These are phyloP conservation scores for Inga laurina DNA, from an alignment of 306 rosid genomes.

Conservation along the genomic window DNA sequence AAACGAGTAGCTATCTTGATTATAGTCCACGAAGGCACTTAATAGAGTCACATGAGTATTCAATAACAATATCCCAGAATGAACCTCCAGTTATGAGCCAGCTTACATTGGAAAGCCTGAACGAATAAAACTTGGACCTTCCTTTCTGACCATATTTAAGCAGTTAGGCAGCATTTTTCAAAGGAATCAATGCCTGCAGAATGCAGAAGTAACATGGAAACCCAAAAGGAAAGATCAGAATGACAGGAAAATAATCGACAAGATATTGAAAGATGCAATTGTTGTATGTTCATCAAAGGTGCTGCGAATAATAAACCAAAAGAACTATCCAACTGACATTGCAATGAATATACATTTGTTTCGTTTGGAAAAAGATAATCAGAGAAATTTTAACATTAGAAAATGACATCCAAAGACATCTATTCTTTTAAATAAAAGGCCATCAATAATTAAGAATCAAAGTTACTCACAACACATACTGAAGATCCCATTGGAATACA, in stretches of 20 bases:
- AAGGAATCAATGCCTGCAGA: conserved; percentile 76
- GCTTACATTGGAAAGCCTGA: conserved; percentile 88
- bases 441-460: not conserved
- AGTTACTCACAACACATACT: not conserved
- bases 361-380: not conserved
- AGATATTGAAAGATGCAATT: not conserved
- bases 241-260: not conserved
- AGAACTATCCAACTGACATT: conserved; percentile 5
- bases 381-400: not conserved
- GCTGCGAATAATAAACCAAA: not conserved
- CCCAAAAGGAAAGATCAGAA: conserved; percentile 25
- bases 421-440: not conserved
- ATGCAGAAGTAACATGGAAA: conserved; percentile 29
- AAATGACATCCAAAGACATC: not conserved
- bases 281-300: not conserved
- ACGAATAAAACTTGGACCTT: conserved; percentile 94
- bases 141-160: conserved; percentile 98
- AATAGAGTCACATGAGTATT: conserved; percentile 12
- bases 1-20: conserved; percentile 10
- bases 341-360: not conserved
- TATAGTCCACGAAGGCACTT: conserved; percentile 14
- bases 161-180: conserved; percentile 93
- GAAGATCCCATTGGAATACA: conserved; percentile 18
- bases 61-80: conserved; percentile 17
- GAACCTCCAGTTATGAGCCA: conserved; percentile 31